Evolutionary conservation across 1,284 basidiomycete genomes (phyloP).

Genomic region (Ceratobasidium sp.): DNA sequence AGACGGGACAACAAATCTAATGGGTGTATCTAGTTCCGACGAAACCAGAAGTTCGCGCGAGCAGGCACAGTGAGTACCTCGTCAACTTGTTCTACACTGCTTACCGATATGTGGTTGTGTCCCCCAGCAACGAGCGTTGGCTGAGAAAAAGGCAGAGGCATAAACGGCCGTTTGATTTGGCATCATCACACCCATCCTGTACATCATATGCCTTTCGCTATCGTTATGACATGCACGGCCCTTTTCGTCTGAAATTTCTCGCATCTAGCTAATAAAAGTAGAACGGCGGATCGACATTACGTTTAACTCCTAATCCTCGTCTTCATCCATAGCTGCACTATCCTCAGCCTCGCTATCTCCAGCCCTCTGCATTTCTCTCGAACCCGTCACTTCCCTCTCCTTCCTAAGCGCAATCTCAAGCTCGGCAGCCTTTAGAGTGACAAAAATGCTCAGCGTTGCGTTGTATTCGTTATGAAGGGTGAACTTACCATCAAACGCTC

Average conservation of each 20-base stretch:
- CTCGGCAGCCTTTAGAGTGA: conserved; percentile 12
- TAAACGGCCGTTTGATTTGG: neutral
- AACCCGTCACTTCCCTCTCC: neutral
- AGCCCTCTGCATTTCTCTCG: neutral
- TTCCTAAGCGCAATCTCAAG: conserved; percentile 33
- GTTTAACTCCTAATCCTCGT: conserved; percentile 66
- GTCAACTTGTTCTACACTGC: neutral
- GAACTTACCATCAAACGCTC: conserved; percentile 20
- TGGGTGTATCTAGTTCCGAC: conserved; percentile 37
- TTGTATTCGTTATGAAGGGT: neutral
- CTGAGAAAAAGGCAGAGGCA: conserved; percentile 27
- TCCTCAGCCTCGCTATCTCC: conserved; percentile 3
- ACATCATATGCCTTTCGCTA: conserved; percentile 29
- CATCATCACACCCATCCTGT: conserved; percentile 25
- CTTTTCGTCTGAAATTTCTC: conserved; percentile 1
- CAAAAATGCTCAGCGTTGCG: neutral
- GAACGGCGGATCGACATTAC: neutral
- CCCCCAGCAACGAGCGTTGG: conserved; percentile 31
- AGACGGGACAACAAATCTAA: neutral
- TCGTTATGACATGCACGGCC: conserved; percentile 30
- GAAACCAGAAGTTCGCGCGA: conserved; percentile 43
- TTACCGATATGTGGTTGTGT: neutral
- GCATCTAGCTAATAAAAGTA: neutral
- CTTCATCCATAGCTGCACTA: conserved; percentile 68
- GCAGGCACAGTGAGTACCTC: conserved; percentile 40